phyloP scores from a whole-genome alignment of 1,139 yeast genomes.

The Hanseniaspora uvarum region DNA sequence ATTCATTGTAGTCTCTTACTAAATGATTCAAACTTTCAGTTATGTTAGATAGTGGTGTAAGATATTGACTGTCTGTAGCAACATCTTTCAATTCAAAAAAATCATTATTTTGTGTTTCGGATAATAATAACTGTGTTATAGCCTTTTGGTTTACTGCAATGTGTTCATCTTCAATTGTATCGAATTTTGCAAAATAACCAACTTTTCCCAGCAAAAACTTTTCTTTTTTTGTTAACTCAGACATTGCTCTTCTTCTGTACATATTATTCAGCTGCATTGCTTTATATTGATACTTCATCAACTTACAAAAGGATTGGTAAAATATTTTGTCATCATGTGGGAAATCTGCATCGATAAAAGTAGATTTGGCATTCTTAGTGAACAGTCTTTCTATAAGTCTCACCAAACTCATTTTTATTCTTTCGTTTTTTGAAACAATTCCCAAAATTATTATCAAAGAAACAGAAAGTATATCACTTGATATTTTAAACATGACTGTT shows the following conservation, averaged over 20 bases:
- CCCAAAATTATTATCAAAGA: neutral
- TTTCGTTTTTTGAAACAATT: constrained; percentile 2
- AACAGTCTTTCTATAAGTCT: neutral
- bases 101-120: neutral
- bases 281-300: constrained; percentile 4
- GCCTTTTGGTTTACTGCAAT: neutral
- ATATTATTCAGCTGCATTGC: constrained; percentile 7
- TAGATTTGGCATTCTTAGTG: neutral
- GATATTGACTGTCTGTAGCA: neutral
- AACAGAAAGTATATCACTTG: neutral
- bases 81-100: neutral
- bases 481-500: neutral
- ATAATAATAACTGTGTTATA: neutral
- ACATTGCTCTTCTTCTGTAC: constrained; percentile 2
- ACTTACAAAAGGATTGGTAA: neutral
- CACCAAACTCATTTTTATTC: neutral
- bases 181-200: constrained; percentile 4
- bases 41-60: constrained; percentile 41
- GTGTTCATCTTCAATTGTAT: neutral
- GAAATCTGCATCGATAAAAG: neutral
- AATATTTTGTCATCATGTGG: neutral
- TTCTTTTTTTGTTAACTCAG: constrained; percentile 1
- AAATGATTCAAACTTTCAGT: constrained; percentile 65
- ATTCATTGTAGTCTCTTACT: constrained; percentile 61
- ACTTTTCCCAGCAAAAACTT: neutral